phyloP scores from a whole-genome alignment of 352 stramenopile species.

The Pelagophyceae sp. region DNA sequence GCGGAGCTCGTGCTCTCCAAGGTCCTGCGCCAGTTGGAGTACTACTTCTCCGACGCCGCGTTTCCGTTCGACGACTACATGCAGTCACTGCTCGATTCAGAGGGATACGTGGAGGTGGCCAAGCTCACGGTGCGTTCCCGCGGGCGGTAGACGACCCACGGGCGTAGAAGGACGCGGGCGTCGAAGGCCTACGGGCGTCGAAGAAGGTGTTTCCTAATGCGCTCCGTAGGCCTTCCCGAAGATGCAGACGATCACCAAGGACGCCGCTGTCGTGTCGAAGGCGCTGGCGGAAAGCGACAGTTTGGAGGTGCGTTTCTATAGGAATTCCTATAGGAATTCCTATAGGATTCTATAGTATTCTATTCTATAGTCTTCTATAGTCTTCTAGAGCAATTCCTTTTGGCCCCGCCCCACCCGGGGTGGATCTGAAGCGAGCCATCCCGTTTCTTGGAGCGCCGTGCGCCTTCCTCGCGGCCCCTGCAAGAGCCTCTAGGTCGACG shows the following conservation, averaged over 20 bases:
- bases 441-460: too few relatives aligned
- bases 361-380: too few relatives aligned
- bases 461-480: too few relatives aligned
- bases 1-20: not conserved
- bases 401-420: too few relatives aligned
- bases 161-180: not conserved
- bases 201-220: not conserved
- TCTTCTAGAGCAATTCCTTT: too few relatives aligned
- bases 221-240: not conserved
- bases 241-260: not conserved
- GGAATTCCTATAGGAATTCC: too few relatives aligned
- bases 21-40: conserved; percentile 10
- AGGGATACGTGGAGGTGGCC: not conserved
- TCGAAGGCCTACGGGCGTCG: not conserved
- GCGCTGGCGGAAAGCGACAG: not conserved
- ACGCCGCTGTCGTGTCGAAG: not conserved
- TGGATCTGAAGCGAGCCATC: too few relatives aligned
- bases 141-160: too few relatives aligned
- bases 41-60: conserved; percentile 12
- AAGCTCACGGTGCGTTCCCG: not conserved
- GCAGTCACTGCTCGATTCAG: not conserved
- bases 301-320: not conserved
- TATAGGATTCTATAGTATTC: too few relatives aligned
- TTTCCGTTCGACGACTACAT: conserved; percentile 18
- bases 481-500: too few relatives aligned